phyloP scores from a whole-genome alignment of 2,329 filamentous ascomycete species.

The Alternaria burnsii region DNA sequence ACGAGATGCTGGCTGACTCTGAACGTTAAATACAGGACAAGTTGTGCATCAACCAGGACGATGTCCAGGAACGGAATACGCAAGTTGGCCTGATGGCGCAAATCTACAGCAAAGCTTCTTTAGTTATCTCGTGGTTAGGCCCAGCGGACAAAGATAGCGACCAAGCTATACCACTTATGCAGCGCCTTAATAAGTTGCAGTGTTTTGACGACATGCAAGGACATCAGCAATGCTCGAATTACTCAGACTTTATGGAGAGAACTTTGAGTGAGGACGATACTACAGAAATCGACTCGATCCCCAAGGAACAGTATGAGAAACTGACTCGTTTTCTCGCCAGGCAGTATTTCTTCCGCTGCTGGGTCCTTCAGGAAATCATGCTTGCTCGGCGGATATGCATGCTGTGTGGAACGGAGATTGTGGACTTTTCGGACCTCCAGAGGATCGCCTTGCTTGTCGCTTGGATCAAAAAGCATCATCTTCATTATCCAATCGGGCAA shows the following conservation, averaged over 20 bases:
- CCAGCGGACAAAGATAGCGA: conserved; percentile 5
- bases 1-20: background rate
- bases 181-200: background rate
- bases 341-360: conserved; percentile 10
- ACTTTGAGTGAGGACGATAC: background rate
- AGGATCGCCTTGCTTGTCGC: background rate
- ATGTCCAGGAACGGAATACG: conserved; percentile 14
- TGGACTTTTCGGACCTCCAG: background rate
- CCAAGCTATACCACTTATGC: conserved; percentile 4
- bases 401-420: background rate
- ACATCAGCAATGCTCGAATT: background rate
- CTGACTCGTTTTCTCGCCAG: conserved; percentile 7
- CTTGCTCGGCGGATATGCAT: conserved; percentile 1
- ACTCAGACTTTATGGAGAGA: background rate
- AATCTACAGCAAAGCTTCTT: conserved; percentile 13
- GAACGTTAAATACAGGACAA: conserved; percentile 7
- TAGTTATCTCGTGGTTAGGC: conserved; percentile 23
- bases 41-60: conserved; percentile 21
- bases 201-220: background rate
- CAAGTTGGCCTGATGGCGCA: conserved; percentile 21
- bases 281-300: background rate
- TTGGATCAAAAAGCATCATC: background rate
- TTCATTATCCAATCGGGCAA: background rate
- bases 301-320: background rate
- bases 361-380: conserved; percentile 10